Evolutionary conservation across 129 eudicot genomes (phyloP).

Genomic region (Apium graveolens): DNA sequence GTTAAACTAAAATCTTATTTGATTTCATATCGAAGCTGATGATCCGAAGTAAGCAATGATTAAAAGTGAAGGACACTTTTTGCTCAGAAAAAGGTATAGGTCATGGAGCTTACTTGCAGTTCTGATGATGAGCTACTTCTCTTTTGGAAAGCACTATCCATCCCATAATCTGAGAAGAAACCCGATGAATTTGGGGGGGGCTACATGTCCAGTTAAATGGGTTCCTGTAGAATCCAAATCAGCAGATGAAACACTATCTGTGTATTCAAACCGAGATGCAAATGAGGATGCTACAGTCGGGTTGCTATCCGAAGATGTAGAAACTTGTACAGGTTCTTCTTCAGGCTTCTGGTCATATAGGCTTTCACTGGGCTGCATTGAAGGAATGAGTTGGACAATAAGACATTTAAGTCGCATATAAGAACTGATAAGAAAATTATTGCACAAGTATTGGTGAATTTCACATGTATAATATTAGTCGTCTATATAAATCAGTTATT

Average conservation of each 20-base stretch:
- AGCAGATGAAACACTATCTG: constrained; percentile 41
- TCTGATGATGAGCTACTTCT: constrained; percentile 45
- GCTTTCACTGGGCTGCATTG: constrained; percentile 61
- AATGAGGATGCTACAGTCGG: constrained; percentile 30
- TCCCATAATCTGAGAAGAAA: constrained; percentile 72
- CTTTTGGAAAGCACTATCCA: constrained; percentile 66
- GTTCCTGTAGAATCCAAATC: constrained; percentile 49
- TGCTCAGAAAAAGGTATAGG: background rate
- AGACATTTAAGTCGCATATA: background rate
- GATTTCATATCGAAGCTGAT: background rate
- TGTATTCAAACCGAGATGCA: constrained; percentile 71
- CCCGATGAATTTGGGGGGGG: constrained; percentile 62
- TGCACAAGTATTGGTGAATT: background rate
- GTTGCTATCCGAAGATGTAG: constrained; percentile 38
- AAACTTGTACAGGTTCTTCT: constrained; percentile 56
- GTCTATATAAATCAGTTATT: background rate
- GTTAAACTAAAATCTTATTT: background rate
- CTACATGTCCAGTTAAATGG: constrained; percentile 46
- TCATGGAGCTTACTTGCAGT: constrained; percentile 34
- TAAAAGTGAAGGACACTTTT: background rate
- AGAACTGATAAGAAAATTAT: background rate
- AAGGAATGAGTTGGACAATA: background rate
- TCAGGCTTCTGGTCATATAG: constrained; percentile 90
- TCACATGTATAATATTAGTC: background rate
- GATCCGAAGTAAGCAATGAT: background rate